Conservation (phyloP, 2,329 filamentous ascomycete genomes). For the Stagonosporopsis cucurbitacearum region DNA sequence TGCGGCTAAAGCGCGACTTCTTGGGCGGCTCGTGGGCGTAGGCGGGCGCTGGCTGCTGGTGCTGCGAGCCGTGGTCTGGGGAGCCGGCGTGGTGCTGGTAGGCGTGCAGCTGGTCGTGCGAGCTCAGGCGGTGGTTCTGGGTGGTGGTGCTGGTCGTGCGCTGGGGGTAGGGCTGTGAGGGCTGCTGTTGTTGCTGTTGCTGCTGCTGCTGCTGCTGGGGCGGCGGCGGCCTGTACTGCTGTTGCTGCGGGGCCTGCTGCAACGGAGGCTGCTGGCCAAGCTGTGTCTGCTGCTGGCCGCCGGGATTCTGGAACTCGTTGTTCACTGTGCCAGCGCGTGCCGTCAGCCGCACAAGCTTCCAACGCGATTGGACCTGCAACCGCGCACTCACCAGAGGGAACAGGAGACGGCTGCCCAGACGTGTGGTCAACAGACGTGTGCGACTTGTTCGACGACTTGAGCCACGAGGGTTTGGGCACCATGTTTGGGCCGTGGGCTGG, state of each 20-base stretch:
- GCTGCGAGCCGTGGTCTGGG: slow-evolving; percentile 21
- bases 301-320: slow-evolving; percentile 34
- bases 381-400: slow-evolving; percentile 43
- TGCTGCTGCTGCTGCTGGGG: slow-evolving; percentile 20
- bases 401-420: slow-evolving; percentile 44
- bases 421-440: slow-evolving; percentile 47
- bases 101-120: slow-evolving; percentile 41
- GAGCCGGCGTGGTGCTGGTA: slow-evolving; percentile 34
- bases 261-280: slow-evolving; percentile 18
- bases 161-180: slow-evolving; percentile 31
- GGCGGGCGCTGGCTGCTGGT: slow-evolving; percentile 19
- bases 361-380: slow-evolving; percentile 29
- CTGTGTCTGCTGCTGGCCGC: slow-evolving; percentile 19
- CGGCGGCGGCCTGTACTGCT: slow-evolving; percentile 12
- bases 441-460: slow-evolving; percentile 49
- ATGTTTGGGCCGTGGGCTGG: slow-evolving; percentile 40
- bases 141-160: slow-evolving; percentile 44
- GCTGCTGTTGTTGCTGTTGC: slow-evolving; percentile 14
- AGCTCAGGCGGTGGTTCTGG: slow-evolving; percentile 39
- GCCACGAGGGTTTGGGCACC: slow-evolving; percentile 48
- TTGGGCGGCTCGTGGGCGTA: slow-evolving; percentile 34
- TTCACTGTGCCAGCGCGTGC: slow-evolving; percentile 45
- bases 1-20: slow-evolving; percentile 44
- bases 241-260: slow-evolving; percentile 19
- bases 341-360: slow-evolving; percentile 40